These are phyloP conservation scores for Sporothrix schenckii DNA, from an alignment of 2,329 filamentous ascomycete species.

Conservation along the genomic window DNA sequence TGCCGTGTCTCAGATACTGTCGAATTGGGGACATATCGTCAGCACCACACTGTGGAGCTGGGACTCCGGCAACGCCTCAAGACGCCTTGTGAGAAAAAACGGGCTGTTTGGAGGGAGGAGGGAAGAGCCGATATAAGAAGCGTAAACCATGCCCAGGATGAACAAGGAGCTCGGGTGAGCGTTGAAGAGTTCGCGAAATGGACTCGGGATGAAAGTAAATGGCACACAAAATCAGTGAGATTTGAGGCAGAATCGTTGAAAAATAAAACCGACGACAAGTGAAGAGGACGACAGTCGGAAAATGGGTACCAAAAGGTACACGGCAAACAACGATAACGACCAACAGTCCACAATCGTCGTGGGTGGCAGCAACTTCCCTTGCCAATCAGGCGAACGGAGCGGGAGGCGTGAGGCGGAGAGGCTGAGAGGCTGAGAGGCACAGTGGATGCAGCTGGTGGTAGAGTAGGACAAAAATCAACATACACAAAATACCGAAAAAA, in stretches of 20 bases:
- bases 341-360: background rate
- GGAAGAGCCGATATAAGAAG: background rate
- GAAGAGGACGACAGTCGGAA: background rate
- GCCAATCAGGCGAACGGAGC: constrained; percentile 24
- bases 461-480: background rate
- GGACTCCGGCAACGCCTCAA: constrained; percentile 1
- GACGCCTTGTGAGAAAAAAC: background rate
- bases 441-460: background rate
- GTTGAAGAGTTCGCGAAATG: background rate
- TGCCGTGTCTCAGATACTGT: constrained; percentile 17
- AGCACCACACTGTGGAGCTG: constrained; percentile 19
- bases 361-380: background rate
- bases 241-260: background rate
- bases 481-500: background rate
- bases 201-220: background rate
- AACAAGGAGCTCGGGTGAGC: background rate
- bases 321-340: background rate
- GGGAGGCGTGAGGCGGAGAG: constrained; percentile 19
- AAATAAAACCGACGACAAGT: background rate
- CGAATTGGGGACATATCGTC: constrained; percentile 18
- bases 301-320: background rate
- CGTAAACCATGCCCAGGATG: background rate
- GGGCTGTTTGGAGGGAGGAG: background rate
- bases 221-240: background rate
- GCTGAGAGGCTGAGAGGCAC: constrained; percentile 14